Base-by-base conservation (phyloP, 116 monocot genomes). In the Cymodocea nodosa region DNA sequence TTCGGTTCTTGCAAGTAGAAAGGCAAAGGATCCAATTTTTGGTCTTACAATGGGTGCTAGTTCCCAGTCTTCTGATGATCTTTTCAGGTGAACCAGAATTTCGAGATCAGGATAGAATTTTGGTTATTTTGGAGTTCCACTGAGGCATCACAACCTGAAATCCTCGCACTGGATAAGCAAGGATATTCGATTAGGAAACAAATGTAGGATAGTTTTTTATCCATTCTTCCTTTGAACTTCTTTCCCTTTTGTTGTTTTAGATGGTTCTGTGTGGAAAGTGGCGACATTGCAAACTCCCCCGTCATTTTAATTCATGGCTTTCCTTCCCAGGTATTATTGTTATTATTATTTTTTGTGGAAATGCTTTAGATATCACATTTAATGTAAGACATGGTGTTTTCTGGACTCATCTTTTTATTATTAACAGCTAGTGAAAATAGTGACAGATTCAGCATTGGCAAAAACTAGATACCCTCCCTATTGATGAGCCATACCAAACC, bases 281-380 rank as follows among this genome's bases (percentile, higher is more conserved):
- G 94, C 68, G 79, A 67, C 64, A 64, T 79, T 35, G 73, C 82
- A 22, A 78, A 83, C 64, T 81, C 78, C 39, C 49, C 66, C 5
- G 73, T 90, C 58, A 60, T 90, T 59, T 72, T 95, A 70, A 59
- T 83, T 66, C 94, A 95, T 71, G 94, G 94, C 15, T 77, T 95
- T 74, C 94, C 94, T 70, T 95, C 94, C 39, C 94, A 95, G 81
- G 94, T 90, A 50, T n/a, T n/a, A n/a, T n/a, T n/a, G n/a, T n/a
- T n/a, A n/a, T n/a, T 35, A 35, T 39, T 25, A n/a, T 49, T 30
- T 52, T 52, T 37, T 40, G 5, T 63, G 39, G 12, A 0, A 36
- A 35, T 35, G 1, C 30, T 40, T 24, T 4, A 2, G 5, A 15
- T 12, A 23, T 23, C 11, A 56, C 56, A 3, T 56, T 56, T 56